Base-by-base conservation (phyloP, 805 yeast species). In the Kodamaea sagamina region DNA sequence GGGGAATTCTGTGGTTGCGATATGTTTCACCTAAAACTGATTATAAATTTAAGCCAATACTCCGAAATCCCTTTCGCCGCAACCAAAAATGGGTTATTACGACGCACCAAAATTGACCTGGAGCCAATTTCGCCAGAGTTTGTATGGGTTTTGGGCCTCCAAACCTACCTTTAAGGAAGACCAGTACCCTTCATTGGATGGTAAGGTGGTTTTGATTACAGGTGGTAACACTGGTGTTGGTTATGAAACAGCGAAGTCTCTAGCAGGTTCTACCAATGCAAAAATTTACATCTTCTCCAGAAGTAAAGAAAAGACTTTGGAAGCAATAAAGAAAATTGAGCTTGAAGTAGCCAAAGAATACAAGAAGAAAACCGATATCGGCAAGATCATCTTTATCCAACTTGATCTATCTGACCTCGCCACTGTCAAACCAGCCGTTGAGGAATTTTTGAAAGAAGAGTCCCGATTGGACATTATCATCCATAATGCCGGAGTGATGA, bases 201-300 rank as follows among this genome's bases (percentile, higher is more conserved):
- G 62, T 6, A 67, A 64, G 47, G 59, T 56, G 11, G 69, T 68
- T 11, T 47, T 67, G 18, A 65, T 71, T 8, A 69, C 75, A 5
- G 75, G 75, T 41, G 61, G 61, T 19, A 68, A 63, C 37, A 51
- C 70, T 7, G 75, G 75, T 35, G 58, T 71, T 36, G 51, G 52
- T 27, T 47, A 56, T 21, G 60, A 66, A 28, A 54, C 58, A 9
- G 56, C 63, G 2, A 62, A 58, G 39, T 51, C 61, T 7, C 54
- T 72, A 7, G 48, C 58, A 18, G 51, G 49, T 5, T 18, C 49
- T 54, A 67, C 58, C 41, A 64, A 62, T 34, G 58, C 61, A 9
- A 67, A 61, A 44, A 57, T 67, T 40, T 66, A 68, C 53, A 49
- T 58, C 10, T 61, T 65, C 10, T 68, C 69, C 31, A 62, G 80